phyloP scores from a whole-genome alignment of 192 early-diverging fungal species.

The Neocallimastix lanati region DNA sequence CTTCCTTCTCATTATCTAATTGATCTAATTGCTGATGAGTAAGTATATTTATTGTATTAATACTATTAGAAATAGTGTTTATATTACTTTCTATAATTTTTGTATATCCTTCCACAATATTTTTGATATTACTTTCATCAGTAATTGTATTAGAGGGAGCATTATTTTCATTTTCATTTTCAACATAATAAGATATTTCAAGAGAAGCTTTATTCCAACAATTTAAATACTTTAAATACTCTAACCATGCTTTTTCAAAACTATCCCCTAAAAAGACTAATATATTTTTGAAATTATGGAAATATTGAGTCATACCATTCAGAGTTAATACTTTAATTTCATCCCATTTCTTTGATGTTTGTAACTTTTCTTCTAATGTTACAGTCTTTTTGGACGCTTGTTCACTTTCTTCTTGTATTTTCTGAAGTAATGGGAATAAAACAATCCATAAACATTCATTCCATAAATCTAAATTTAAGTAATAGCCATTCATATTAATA shows the following conservation, averaged over 20 bases:
- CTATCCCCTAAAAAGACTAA: slow-evolving; percentile 35
- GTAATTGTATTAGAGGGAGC: not conserved
- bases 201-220: not conserved
- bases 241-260: slow-evolving; percentile 45
- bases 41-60: not conserved
- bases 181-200: not conserved
- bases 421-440: slow-evolving; percentile 55
- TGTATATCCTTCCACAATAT: not conserved
- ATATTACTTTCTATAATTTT: not conserved
- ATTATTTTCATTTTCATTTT: not conserved
- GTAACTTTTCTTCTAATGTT: not conserved
- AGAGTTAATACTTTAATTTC: slow-evolving; percentile 66
- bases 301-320: slow-evolving; percentile 46
- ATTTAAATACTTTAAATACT: slow-evolving; percentile 49
- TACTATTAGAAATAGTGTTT: not conserved
- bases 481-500: slow-evolving; percentile 67
- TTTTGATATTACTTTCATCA: not conserved
- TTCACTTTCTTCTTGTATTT: slow-evolving; percentile 41
- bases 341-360: slow-evolving; percentile 66
- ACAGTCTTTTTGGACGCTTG: slow-evolving; percentile 8
- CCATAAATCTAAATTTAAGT: slow-evolving; percentile 57
- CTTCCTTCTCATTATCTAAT: not conserved
- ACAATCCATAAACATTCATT: slow-evolving; percentile 70
- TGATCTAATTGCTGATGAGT: not conserved
- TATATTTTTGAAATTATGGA: slow-evolving; percentile 43